These are phyloP conservation scores for Paracoccidioides lutzii DNA, from an alignment of 2,329 filamentous ascomycete genomes.

Conservation along the genomic window DNA sequence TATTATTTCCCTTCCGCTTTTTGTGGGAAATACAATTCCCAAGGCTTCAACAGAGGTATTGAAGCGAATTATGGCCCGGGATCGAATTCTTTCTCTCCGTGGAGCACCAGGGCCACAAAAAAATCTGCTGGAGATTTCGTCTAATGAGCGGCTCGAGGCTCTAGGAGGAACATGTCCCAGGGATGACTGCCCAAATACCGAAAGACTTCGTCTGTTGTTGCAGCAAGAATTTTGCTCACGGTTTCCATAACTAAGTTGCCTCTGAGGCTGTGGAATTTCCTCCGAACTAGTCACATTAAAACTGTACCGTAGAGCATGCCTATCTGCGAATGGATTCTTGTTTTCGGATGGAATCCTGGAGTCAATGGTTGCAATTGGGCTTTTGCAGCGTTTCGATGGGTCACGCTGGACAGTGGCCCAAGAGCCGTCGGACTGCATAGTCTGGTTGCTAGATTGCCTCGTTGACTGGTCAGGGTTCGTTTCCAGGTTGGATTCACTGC, in stretches of 20 bases:
- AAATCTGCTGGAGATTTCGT: slow-evolving; percentile 13
- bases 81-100: slow-evolving; percentile 12
- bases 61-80: slow-evolving; percentile 14
- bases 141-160: slow-evolving; percentile 13
- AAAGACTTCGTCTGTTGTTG: not conserved
- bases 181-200: slow-evolving; percentile 4
- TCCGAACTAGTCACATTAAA: not conserved
- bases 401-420: slow-evolving; percentile 21
- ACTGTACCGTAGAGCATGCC: not conserved
- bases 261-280: not conserved
- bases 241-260: not conserved
- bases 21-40: slow-evolving; percentile 2
- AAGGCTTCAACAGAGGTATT: slow-evolving; percentile 14
- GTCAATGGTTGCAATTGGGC: slow-evolving; percentile 8
- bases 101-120: slow-evolving; percentile 14
- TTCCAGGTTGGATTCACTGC: not conserved
- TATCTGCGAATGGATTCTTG: slow-evolving; percentile 10
- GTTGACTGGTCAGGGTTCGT: slow-evolving; percentile 7
- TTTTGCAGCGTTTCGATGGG: slow-evolving; percentile 18
- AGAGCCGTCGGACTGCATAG: slow-evolving; percentile 20
- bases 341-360: not conserved
- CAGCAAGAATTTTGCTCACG: not conserved
- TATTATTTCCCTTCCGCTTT: not conserved
- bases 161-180: slow-evolving; percentile 5
- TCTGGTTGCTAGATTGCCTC: slow-evolving; percentile 24